Conservation (phyloP, 2,329 filamentous ascomycete genomes). For the Dactylellina sp. region DNA sequence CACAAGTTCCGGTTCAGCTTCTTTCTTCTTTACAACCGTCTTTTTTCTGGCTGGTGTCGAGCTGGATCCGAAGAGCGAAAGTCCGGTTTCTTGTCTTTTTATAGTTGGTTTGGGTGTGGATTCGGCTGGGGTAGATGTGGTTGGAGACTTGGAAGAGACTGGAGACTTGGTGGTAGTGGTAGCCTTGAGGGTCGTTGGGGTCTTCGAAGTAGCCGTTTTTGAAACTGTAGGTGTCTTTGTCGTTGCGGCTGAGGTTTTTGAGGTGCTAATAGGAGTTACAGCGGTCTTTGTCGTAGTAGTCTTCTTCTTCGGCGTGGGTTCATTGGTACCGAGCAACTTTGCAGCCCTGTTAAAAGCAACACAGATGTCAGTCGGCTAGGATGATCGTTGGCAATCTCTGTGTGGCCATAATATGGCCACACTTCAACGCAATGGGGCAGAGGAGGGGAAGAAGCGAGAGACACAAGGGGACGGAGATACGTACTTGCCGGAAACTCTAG, state of each 20-base stretch:
- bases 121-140: background rate
- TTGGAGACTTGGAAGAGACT: background rate
- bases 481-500: conserved; percentile 45
- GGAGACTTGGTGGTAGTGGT: background rate
- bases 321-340: conserved; percentile 50
- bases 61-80: conserved; percentile 32
- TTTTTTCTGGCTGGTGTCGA: conserved; percentile 36
- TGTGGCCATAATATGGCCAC: conserved; percentile 9
- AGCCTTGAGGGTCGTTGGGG: background rate
- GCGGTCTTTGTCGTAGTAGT: conserved; percentile 8
- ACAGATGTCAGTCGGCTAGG: conserved; percentile 20
- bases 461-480: conserved; percentile 10
- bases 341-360: conserved; percentile 34
- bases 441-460: background rate
- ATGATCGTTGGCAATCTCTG: conserved; percentile 18
- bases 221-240: conserved; percentile 5
- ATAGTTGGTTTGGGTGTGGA: conserved; percentile 7
- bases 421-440: too few species aligned
- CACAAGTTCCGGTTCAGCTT: conserved; percentile 23
- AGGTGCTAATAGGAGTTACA: conserved; percentile 8
- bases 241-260: background rate
- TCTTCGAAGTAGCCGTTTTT: background rate
- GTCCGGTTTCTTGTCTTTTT: conserved; percentile 38
- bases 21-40: conserved; percentile 48
- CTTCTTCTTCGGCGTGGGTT: conserved; percentile 26